A percentile compares a stretch with the other conserved stretches of the same genome.
These are phyloP conservation scores for Cladobotryum protrusum DNA, from an alignment of 2,329 filamentous ascomycete genomes.

Conservation along the genomic window DNA sequence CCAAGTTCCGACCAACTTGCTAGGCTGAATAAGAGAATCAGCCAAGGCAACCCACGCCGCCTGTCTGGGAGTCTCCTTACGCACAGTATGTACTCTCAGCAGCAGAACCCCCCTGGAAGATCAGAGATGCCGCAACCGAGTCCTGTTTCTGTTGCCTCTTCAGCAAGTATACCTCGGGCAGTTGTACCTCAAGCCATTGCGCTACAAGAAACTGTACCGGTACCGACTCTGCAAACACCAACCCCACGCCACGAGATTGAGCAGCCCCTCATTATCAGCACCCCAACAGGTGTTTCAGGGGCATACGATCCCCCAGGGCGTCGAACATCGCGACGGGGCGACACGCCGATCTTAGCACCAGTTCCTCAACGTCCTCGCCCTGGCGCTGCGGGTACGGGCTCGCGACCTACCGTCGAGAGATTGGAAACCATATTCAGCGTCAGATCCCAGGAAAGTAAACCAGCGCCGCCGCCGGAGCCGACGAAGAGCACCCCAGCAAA, in stretches of 20 bases:
- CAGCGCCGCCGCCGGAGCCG: neutral
- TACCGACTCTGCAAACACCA: conserved; percentile 10
- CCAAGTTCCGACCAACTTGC: conserved; percentile 35
- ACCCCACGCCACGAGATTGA: conserved; percentile 29
- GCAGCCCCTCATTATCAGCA: conserved; percentile 55
- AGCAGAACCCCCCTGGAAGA: neutral
- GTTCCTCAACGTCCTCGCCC: conserved; percentile 46
- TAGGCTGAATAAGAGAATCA: conserved; percentile 31
- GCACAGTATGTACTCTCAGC: neutral
- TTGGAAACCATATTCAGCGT: conserved; percentile 50
- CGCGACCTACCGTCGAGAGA: conserved; percentile 44
- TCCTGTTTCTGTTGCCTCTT: neutral
- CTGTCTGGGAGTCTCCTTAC: conserved; percentile 37
- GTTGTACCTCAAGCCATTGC: too few species aligned
- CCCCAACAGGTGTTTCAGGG: conserved; percentile 48
- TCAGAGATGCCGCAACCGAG: conserved; percentile 1
- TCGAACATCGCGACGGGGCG: conserved; percentile 28
- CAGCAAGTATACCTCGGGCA: neutral
- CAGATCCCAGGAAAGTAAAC: conserved; percentile 13
- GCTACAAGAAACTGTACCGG: too few species aligned
- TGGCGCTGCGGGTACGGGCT: conserved; percentile 21
- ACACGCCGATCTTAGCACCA: conserved; percentile 46
- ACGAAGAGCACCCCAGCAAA: conserved; percentile 8
- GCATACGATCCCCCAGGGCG: conserved; percentile 42
- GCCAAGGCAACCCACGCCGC: conserved; percentile 33